A percentile compares a stretch with the other conserved stretches of the same genome.
These are phyloP conservation scores for Kwoniella sp. DNA, from an alignment of 768 basidiomycete genomes.

Conservation along the genomic window DNA sequence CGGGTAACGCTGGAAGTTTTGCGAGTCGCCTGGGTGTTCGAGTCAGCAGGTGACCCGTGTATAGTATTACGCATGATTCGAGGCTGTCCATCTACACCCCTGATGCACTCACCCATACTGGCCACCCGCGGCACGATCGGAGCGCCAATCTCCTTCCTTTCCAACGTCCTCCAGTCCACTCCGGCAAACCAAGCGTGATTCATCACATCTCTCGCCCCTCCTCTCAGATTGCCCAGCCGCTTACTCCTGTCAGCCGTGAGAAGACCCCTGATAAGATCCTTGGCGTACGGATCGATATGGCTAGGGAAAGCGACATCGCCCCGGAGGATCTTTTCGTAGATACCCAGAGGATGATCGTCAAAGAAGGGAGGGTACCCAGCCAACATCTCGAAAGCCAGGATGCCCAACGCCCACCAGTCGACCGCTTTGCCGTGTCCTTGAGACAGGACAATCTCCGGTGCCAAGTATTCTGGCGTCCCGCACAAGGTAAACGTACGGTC, in stretches of 20 bases:
- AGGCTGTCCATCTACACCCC: too few relatives aligned
- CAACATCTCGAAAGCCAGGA: conserved; percentile 96
- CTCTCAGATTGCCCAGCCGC: conserved; percentile 85
- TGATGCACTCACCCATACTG: conserved; percentile 47
- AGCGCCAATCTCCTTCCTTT: conserved; percentile 48
- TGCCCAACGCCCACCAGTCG: conserved; percentile 99
- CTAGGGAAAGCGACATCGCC: conserved; percentile 87
- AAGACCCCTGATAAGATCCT: conserved; percentile 80
- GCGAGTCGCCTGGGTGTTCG: conserved; percentile 40
- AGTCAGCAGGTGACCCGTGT: too few relatives aligned
- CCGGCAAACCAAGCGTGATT: conserved; percentile 80
- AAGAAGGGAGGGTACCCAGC: conserved; percentile 98
- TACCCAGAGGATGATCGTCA: conserved; percentile 94
- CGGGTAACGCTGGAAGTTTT: conserved; percentile 50
- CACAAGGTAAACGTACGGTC: conserved; percentile 98
- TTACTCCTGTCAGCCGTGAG: conserved; percentile 87
- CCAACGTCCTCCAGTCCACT: conserved; percentile 49
- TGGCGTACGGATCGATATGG: conserved; percentile 81
- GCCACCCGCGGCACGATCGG: conserved; percentile 49
- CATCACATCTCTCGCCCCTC: conserved; percentile 84
- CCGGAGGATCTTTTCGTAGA: conserved; percentile 93
- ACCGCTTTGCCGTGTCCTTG: conserved; percentile 97
- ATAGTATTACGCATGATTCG: background rate
- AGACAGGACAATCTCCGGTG: conserved; percentile 95
- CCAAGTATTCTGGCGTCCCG: conserved; percentile 66